These are phyloP conservation scores for Pascua sp. DNA, from an alignment of 1,284 basidiomycete species.

Conservation along the genomic window DNA sequence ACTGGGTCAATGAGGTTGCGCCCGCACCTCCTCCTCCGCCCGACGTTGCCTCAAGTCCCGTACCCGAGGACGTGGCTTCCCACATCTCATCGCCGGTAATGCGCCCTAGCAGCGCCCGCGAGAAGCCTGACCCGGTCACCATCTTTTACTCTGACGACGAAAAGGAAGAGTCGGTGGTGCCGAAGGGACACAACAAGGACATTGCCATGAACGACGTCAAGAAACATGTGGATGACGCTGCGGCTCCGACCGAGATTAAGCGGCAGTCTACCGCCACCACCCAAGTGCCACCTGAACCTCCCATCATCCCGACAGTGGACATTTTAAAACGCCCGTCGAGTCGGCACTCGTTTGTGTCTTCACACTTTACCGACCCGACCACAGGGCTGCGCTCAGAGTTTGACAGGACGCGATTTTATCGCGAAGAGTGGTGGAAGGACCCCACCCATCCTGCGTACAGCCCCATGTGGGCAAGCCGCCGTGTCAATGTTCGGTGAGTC, in stretches of 20 bases:
- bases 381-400: background rate
- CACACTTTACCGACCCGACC: background rate
- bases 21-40: background rate
- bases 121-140: background rate
- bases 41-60: background rate
- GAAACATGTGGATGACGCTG: constrained; percentile 12
- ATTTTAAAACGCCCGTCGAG: background rate
- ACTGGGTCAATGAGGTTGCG: constrained; percentile 5
- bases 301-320: no score
- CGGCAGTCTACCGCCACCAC: background rate
- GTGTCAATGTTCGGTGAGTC: constrained; percentile 30
- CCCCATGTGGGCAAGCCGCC: constrained; percentile 21
- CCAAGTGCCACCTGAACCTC: background rate
- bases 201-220: constrained; percentile 10
- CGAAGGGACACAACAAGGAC: constrained; percentile 1
- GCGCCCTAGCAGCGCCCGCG: constrained; percentile 12
- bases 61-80: background rate
- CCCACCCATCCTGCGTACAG: constrained; percentile 29
- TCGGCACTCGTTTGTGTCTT: background rate
- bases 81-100: no score
- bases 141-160: constrained; percentile 21
- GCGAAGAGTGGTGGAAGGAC: constrained; percentile 23
- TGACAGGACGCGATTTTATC: background rate
- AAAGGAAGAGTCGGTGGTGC: background rate
- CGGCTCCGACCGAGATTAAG: background rate